Evolutionary conservation across 169 alveolate species (phyloP).

Genomic region (Condylostoma magnum): DNA sequence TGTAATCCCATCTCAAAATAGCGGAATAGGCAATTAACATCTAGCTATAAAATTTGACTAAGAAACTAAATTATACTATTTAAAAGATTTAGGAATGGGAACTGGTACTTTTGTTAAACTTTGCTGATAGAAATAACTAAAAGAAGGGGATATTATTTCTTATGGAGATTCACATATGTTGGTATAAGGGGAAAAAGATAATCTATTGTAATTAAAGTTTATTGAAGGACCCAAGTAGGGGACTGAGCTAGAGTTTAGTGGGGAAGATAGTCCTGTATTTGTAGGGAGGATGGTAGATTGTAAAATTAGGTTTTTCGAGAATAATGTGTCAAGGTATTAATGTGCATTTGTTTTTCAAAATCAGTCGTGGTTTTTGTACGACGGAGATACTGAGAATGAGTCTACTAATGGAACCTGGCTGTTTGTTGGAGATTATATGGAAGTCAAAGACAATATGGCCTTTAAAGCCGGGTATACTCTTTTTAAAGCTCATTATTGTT

Average conservation of each 20-base stretch:
- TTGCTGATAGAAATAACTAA: slow-evolving; percentile 31
- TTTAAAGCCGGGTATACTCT: slow-evolving; percentile 62
- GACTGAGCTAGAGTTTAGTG: slow-evolving; percentile 30
- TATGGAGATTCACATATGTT: slow-evolving; percentile 62
- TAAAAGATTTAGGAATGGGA: slow-evolving; percentile 65
- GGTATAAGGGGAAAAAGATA: background rate
- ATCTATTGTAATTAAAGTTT: slow-evolving; percentile 41
- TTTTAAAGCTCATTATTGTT: slow-evolving; percentile 43
- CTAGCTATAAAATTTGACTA: slow-evolving; percentile 56
- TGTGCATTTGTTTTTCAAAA: slow-evolving; percentile 34
- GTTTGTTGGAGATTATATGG: slow-evolving; percentile 55
- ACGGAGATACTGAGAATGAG: slow-evolving; percentile 52
- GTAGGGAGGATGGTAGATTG: slow-evolving; percentile 61
- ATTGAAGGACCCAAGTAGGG: slow-evolving; percentile 62
- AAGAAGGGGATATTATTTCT: slow-evolving; percentile 53
- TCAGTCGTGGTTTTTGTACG: slow-evolving; percentile 17
- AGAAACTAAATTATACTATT: slow-evolving; percentile 44
- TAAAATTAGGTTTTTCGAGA: slow-evolving; percentile 52
- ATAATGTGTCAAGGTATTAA: slow-evolving; percentile 42
- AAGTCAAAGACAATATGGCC: slow-evolving; percentile 53
- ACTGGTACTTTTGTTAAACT: slow-evolving; percentile 64
- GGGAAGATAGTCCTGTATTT: slow-evolving; percentile 11
- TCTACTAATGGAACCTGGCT: slow-evolving; percentile 80
- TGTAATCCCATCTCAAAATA: slow-evolving; percentile 44
- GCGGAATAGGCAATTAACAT: slow-evolving; percentile 62